Evolutionary conservation across 2,329 filamentous ascomycete species (phyloP), one percentile per base, ranked within the genome.

Genomic region (Dactylonectria macrodidyma): DNA sequence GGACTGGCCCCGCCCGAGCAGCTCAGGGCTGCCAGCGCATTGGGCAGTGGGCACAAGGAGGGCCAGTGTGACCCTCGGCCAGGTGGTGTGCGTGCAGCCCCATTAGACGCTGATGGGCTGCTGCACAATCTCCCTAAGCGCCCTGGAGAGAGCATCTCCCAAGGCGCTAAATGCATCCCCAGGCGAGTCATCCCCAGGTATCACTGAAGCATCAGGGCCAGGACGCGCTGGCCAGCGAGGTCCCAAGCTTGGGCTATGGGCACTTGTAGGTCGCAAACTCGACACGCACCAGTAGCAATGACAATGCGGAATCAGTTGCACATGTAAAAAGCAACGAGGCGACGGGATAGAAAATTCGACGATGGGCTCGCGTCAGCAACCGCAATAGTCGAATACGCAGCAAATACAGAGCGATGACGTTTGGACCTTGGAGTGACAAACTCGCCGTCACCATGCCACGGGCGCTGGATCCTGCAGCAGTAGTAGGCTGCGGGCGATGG

Each of bases 1-100:
- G 67, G 74, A 76, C 75, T 76, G 74, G 74, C 74, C 73, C 74
- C 74, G 74, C 74, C 71, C 66, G 55, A 65, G 67, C 55, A 65
- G 62, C 60, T 62, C 65, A 70, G 59, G 11, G 38, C 63, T 65
- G 62, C 46, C 66, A 74, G 66, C 66, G 66, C 62, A 76, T 76
- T 76, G 74, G 74, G 68, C 59, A 76, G 75, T 76, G 74, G 74
- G 68, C 59, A 69, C 58, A 61, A 47, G 54, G 38, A 66, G 52
- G 54, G 36, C 52, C 63, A 66, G 63, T 66, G 64, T 58, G 64
- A 66, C 64, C 56, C 64, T 66, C 12, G 61, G 48, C 55, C 52
- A 41, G 56, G 62, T 48, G 38, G 55, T 22, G 44, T 34, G 56
- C 50, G 26, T 34, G 56, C 50, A 22, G 55, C 63, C 56, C 57